Evolutionary conservation across 2,329 filamentous ascomycete genomes (phyloP), one percentile per base, ranked within the genome.

Genomic region (Pestalotiopsis sp.): DNA sequence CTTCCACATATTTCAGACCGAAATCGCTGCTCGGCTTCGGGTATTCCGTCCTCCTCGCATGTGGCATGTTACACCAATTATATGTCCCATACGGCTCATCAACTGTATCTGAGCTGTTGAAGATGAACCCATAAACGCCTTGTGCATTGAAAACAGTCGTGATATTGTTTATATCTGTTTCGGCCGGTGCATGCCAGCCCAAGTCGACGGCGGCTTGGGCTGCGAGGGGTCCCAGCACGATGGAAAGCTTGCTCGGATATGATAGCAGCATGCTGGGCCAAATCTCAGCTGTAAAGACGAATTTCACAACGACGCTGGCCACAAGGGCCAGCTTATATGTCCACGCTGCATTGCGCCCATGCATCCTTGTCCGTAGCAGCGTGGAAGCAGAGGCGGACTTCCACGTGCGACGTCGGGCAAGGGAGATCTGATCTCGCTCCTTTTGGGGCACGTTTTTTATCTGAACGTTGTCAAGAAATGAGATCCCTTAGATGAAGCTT

Each of bases 11-110:
- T 74, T 86, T 81, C 64, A 96, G 81, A 73, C 90, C 83, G 76
- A 88, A 94, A n/a, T 86, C 86, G 0, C 79, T 71, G 1, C 81
- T 74, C 0, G 86, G 82, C 69, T 79, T 84, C 14, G 84, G 78
- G 75, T 96, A 96, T 74, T 93, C 91, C 14, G 79, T 79, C 25
- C 78, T 81, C 39, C 92, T 86, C n/a, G 93, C 91, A 80, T 95
- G 93, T 0, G 93, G 93, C 92, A 96, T 96, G 76, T 96, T 95
- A 80, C 93, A 96, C 86, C 86, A 95, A 78, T 95, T 94, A 79
- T 95, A 95, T 1, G 81, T 85, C 5, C 89, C 88, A 79, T 92
- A 91, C 49, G 82, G 73, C 0, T 79, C 76, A 66, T 84, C 80
- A 0, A 92, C 88, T 0, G 87, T 87, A 1, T 81, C 72, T 1